These are phyloP conservation scores for Aleurites moluccanus DNA, from an alignment of 441 rosid species.

Conservation along the genomic window DNA sequence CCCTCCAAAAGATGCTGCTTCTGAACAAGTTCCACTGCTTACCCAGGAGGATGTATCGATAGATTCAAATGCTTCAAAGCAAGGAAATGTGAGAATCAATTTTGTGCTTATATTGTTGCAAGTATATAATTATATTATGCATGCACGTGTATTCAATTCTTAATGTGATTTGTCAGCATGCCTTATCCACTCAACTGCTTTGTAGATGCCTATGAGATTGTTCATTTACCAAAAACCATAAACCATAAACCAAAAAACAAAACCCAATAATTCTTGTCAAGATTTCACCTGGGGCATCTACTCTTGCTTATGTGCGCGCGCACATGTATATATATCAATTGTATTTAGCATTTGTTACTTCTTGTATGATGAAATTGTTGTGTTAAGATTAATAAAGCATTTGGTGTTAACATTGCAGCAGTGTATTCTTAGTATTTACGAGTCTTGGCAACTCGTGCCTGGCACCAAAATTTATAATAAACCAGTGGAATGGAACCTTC, in stretches of 20 bases:
- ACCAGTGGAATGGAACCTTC: neutral
- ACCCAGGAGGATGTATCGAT: slow-evolving; percentile 35
- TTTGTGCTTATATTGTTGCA: neutral
- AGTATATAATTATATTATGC: too few species aligned
- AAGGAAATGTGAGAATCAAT: neutral
- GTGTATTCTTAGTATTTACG: neutral
- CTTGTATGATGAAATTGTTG: too few species aligned
- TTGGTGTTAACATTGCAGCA: neutral
- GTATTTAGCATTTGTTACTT: neutral
- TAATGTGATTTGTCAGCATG: neutral
- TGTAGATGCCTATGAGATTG: neutral
- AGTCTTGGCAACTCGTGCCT: neutral
- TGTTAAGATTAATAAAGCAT: neutral
- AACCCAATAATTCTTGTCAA: neutral
- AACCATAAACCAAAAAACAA: too few species aligned
- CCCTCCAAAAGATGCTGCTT: slow-evolving; percentile 43
- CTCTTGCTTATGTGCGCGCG: neutral
- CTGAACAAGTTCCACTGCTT: slow-evolving; percentile 74
- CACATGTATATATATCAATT: neutral
- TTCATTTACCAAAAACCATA: neutral
- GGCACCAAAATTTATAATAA: neutral
- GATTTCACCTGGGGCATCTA: neutral
- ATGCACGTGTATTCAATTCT: neutral
- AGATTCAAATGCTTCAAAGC: slow-evolving; percentile 27
- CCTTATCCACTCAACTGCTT: neutral